These are phyloP conservation scores for Ophiosphaerella herpotricha DNA, from an alignment of 2,329 filamentous ascomycete genomes.

Conservation along the genomic window DNA sequence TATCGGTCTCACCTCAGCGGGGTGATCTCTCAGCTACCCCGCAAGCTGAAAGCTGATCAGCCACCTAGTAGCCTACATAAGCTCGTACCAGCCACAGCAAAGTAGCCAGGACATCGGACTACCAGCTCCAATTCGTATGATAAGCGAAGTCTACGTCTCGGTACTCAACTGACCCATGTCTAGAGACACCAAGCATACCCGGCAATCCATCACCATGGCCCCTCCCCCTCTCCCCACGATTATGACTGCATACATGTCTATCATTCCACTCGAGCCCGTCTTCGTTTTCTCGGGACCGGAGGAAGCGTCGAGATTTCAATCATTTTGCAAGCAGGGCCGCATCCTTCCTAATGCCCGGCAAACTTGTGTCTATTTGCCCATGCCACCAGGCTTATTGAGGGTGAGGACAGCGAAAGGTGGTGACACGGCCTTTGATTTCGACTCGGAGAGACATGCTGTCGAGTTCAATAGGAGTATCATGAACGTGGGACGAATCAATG, in stretches of 20 bases:
- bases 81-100: too few relatives aligned
- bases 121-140: too few relatives aligned
- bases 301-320: slow-evolving; percentile 24
- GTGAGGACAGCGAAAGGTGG: slow-evolving; percentile 21
- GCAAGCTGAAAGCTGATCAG: too few relatives aligned
- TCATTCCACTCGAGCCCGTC: slow-evolving; percentile 27
- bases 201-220: slow-evolving; percentile 1
- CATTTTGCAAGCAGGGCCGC: slow-evolving; percentile 23
- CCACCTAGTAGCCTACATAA: too few relatives aligned
- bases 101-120: too few relatives aligned
- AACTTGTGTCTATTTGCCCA: slow-evolving; percentile 26
- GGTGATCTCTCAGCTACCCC: too few relatives aligned
- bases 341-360: slow-evolving; percentile 14
- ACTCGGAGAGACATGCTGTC: slow-evolving; percentile 12
- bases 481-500: slow-evolving; percentile 14
- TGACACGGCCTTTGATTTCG: slow-evolving; percentile 28
- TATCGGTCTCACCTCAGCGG: too few relatives aligned
- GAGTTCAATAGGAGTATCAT: slow-evolving; percentile 22
- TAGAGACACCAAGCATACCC: too few relatives aligned
- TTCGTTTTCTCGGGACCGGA: slow-evolving; percentile 19
- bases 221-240: slow-evolving; percentile 5
- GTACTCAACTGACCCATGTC: too few relatives aligned
- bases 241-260: slow-evolving; percentile 22
- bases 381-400: slow-evolving; percentile 23
- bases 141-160: too few relatives aligned